Evolutionary conservation across 192 early-diverging fungal genomes (phyloP).

Genomic region (Podila verticillata): DNA sequence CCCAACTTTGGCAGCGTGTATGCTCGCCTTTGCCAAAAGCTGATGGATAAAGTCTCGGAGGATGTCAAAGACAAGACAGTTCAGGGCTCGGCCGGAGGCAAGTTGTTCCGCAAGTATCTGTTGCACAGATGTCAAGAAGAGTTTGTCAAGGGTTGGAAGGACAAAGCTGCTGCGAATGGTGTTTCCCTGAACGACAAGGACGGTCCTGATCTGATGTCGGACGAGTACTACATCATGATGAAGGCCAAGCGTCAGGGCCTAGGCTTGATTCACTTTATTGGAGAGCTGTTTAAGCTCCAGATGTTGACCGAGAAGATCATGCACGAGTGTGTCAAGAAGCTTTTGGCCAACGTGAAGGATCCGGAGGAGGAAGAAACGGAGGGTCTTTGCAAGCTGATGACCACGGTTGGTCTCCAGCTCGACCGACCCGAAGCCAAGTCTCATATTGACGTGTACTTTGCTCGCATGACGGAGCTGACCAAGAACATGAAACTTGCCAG

Average conservation of each 20-base stretch:
- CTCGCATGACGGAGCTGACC: constrained; percentile 81
- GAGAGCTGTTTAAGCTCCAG: constrained; percentile 91
- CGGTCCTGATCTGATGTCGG: constrained; percentile 73
- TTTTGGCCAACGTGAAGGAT: constrained; percentile 74
- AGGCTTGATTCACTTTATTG: constrained; percentile 93
- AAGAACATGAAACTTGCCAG: constrained; percentile 74
- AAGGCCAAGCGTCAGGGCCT: constrained; percentile 96
- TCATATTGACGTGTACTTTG: constrained; percentile 89
- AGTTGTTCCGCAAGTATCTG: constrained; percentile 90
- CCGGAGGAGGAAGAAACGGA: constrained; percentile 97
- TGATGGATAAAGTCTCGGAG: constrained; percentile 72
- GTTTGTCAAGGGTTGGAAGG: constrained; percentile 92
- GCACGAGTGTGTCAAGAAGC: constrained; percentile 87
- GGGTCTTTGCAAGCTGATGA: constrained; percentile 90
- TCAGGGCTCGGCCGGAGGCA: constrained; percentile 65
- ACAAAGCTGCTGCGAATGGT: constrained; percentile 73
- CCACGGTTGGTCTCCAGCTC: constrained; percentile 86
- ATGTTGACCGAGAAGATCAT: constrained; percentile 97
- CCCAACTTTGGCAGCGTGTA: constrained; percentile 91
- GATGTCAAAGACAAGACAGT: constrained; percentile 71
- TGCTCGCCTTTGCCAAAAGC: constrained; percentile 83
- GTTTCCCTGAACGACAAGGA: constrained; percentile 65
- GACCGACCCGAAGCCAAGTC: constrained; percentile 61
- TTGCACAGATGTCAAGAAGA: constrained; percentile 95
- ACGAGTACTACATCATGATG: constrained; percentile 83